Evolutionary conservation across 495 filamentous ascomycete genomes (phyloP), one percentile per base, ranked within the genome.

Genomic region (Copromyces sp.): DNA sequence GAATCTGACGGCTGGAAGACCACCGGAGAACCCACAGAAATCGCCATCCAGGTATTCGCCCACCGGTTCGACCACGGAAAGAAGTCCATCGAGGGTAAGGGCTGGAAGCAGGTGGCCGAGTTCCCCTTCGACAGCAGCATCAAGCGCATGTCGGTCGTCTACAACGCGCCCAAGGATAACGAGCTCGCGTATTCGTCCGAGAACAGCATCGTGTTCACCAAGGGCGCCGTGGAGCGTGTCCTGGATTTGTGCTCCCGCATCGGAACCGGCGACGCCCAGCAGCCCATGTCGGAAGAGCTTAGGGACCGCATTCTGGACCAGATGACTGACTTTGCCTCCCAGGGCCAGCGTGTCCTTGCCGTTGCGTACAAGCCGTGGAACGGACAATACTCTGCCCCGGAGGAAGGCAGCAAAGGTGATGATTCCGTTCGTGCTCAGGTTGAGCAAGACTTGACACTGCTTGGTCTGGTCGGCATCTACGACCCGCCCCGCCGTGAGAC

Each of bases 101-200:
- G 87, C 16, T 90, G 92, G 85, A 83, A 86, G 69, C 89, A 93
- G 74, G 79, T 90, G 17, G 87, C 87, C 42, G 93, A 95, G 79
- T 94, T 92, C 75, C 90, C 91, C 7, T 95, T 95, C 72, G 92
- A 95, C 78, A 92, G 89, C 71, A 85, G 84, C 65, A 91, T 95
- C 83, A 95, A 95, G 83, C 87, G 90, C 70, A 95, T 95, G 93
- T 90, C 91, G 35, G 91, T 93, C 70, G 82, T 94, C 44, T 95
- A 93, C 78, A 76, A 86, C 47, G 74, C 68, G 20, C 79, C 80
- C 37, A 71, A 61, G 29, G 59, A 73, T 32, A 77, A 77, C 24
- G 77, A 81, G 8, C 76, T 78, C 8, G 77, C 72, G 9, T 68
- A 81, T 29, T 71, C 75, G 68, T 47, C 76, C 11, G 75, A 79